Base-by-base conservation (phyloP, 257 asterid genomes). In the Linaria vulgaris region DNA sequence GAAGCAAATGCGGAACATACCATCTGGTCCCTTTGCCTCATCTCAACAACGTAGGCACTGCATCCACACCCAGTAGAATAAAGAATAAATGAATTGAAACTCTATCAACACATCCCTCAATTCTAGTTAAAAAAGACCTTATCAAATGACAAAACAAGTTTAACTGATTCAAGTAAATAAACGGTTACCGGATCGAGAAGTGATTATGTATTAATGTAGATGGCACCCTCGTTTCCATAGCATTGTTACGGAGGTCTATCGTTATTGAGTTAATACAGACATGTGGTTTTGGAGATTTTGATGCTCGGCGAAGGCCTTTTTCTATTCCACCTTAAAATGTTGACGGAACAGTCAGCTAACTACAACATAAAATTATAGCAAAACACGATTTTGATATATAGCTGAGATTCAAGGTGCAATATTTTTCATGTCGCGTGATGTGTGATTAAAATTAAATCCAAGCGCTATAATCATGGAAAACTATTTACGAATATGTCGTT, bases 131-230 rank as follows among this genome's bases (percentile, higher is more conserved):
- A 27, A 15, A 37, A 23, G 4, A 56, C 50, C 13, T 60, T 4
- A 50, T 25, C 23, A 58, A 44, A 46, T 24, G 38, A 24, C 24
- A 43, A 47, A 59, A 7, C 19, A 68, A 23, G 27, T 53, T 62
- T 16, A 53, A 34, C 14, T 14, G 21, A 50, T n/a, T n/a, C n/a
- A n/a, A n/a, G 45, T 15, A 64, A 57, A 47, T 16, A 16, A 69
- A 67, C 31, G 48, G 80, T 76, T 60, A 84, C 98, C 96, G 96
- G 21, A 91, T 83, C 12, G 88, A 91, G 64, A 82, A 87, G 17
- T 72, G 77, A 17, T 83, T 82, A 5, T 37, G 30, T 19, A 9
- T 55, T n/a, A n/a, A n/a, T n/a, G n/a, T n/a, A n/a, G n/a, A n/a
- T 12, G 64, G 88, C 22, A 65, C 68, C 74, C 82, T 24, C 68